Evolutionary conservation across 306 rosid species (phyloP), one percentile per base, ranked within the genome.

Genomic region (Quillaja saponaria): DNA sequence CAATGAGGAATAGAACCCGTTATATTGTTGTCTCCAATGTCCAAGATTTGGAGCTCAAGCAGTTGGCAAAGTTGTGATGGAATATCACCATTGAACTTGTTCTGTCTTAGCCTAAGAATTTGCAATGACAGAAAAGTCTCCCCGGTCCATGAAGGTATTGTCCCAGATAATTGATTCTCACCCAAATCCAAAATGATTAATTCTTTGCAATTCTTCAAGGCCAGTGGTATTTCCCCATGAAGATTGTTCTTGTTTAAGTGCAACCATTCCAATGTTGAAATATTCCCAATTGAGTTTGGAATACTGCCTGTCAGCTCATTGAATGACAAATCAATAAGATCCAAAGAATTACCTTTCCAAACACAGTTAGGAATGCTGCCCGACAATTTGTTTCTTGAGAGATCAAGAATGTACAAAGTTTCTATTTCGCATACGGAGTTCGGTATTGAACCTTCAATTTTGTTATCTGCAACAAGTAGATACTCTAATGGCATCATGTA

Each of bases 311-410:
- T 37, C 6, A 69, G 12, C 3, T 59, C 59, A 33, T 69, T 69
- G 4, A 25, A 50, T 10, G 74, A 69, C 37, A 69, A 39, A 51
- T 69, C 58, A 28, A 49, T 16, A 25, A 49, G 61, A 17, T 10
- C 52, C 47, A n/a, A n/a, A n/a, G n/a, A n/a, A n/a, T n/a, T 42
- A 46, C 34, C 7, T 13, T 49, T 67, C 73, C 73, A 68, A 21
- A n/a, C n/a, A n/a, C 73, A 68, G 49, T 58, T 17, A 16, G 73
- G 66, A 58, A 68, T 58, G 0, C 38, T 51, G 18, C 73, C 66
- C 16, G 18, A 48, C 6, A 68, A 13, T 57, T 35, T 35, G 60
- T 68, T 58, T 58, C 39, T 58, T 10, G 66, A 68, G 48, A 68
- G 66, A 58, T 68, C 73, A 48, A 68, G 66, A 38, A 25, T 55